Percentiles rank a stretch among this genome's conserved stretches.
Conservation (phyloP, 345 rosid genomes). For the Hypericum androsaemum region DNA sequence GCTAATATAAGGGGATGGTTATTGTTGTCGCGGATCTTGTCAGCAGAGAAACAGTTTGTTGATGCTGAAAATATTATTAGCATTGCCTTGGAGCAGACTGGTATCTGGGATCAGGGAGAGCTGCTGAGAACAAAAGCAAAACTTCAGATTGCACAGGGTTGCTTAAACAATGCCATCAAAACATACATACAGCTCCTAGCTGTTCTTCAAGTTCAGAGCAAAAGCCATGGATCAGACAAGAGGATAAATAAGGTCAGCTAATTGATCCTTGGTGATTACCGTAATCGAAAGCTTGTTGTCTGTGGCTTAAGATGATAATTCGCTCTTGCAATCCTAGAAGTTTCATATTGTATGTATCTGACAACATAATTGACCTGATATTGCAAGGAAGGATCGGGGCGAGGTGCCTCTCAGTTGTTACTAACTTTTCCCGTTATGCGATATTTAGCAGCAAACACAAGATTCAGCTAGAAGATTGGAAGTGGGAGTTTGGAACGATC, state of each 20-base stretch:
- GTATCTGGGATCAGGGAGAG: slow-evolving; percentile 78
- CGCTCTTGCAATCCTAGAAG: too few relatives aligned
- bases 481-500: slow-evolving; percentile 69
- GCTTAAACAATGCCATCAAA: slow-evolving; percentile 37
- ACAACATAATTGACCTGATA: too few relatives aligned
- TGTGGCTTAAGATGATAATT: too few relatives aligned
- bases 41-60: slow-evolving; percentile 49
- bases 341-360: too few relatives aligned
- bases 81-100: slow-evolving; percentile 64
- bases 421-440: neutral
- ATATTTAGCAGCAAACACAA: slow-evolving; percentile 28
- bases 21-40: slow-evolving; percentile 61
- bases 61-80: slow-evolving; percentile 51
- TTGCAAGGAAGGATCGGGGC: too few relatives aligned
- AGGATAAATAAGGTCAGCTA: slow-evolving; percentile 40
- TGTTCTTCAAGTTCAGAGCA: slow-evolving; percentile 59
- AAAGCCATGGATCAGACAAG: slow-evolving; percentile 36
- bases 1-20: slow-evolving; percentile 55
- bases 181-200: slow-evolving; percentile 70
- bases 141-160: slow-evolving; percentile 60
- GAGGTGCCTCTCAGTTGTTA: neutral
- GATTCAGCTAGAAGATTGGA: slow-evolving; percentile 38
- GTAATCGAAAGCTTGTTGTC: too few relatives aligned
- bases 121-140: slow-evolving; percentile 68
- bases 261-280: neutral